Base-by-base conservation (phyloP, 805 yeast genomes). In the Ogataea ganodermae region DNA sequence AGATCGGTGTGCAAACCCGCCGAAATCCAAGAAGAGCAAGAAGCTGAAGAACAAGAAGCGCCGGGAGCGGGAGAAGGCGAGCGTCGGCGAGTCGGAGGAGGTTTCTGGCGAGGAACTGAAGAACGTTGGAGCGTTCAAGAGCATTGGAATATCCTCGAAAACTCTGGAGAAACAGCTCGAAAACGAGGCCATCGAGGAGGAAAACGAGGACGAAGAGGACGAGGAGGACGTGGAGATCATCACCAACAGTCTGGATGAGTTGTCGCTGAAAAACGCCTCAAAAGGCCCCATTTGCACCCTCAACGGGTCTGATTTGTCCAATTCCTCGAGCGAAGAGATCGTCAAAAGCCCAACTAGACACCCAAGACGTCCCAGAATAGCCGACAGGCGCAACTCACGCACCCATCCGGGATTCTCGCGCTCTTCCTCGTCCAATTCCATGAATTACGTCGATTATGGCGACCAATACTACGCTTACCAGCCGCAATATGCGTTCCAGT, bases 1-100 rank as follows among this genome's bases (percentile, higher is more conserved):
- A 30, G 95, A 86, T 66, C 74, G 95, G 60, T 86, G 95, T 69
- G 95, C 86, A 2, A 85, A 85, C 59, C 88, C 78, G 26, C 84
- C 81, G 49, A 85, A 78, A 68, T 58, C 62, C 46, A 74, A 57
- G 60, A 69, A 60, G 55, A 67, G 62, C 64, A 74, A 66, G 62
- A 80, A 71, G 67, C 70, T 60, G 53, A 67, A 66, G 53, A 69
- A 58, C 60, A 72, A 61, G 61, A 69, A 53, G 51, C 60, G 52
- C 51, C 63, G 55, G 55, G 58, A 61, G 46, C 50, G 38, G 12
- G 17, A 26, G 10, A 38, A 39, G 17, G 23, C 24, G 6, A 35
- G n/a, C n/a, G n/a, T n/a, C n/a, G n/a, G n/a, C 24, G 51, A 27
- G 30, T 51, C 40, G 31, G 43, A 39, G n/a, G 13, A 44, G 13